phyloP scores from a whole-genome alignment of 768 basidiomycete genomes.

The Pulveroboletus sp. region DNA sequence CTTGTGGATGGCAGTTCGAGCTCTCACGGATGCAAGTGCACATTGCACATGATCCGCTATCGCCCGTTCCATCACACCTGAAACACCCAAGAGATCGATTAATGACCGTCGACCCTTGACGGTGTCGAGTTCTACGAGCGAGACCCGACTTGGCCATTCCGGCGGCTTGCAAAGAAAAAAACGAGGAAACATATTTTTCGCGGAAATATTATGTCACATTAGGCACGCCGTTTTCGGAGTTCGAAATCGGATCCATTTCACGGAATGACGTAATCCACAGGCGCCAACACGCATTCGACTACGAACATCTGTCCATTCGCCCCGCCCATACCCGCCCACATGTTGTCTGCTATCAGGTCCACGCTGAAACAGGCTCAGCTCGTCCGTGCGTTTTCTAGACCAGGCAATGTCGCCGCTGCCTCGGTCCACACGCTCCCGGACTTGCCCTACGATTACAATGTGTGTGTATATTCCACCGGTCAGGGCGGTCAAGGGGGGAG shows the following conservation, averaged over 20 bases:
- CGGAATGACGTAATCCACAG: conserved; percentile 13
- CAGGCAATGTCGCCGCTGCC: conserved; percentile 32
- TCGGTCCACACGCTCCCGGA: conserved; percentile 69
- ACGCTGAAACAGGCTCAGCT: conserved; percentile 38
- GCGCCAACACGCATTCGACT: background rate
- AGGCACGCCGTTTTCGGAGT: background rate
- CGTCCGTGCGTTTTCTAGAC: conserved; percentile 42
- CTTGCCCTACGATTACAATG: conserved; percentile 78
- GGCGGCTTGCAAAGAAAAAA: too few relatives aligned
- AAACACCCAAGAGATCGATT: too few relatives aligned
- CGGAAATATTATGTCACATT: background rate
- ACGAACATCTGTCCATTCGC: too few relatives aligned
- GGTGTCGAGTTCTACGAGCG: too few relatives aligned
- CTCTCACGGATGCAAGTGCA: background rate
- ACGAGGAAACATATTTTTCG: background rate
- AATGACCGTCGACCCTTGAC: too few relatives aligned
- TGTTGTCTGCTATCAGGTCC: conserved; percentile 47
- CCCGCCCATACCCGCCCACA: conserved; percentile 13
- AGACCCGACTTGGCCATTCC: too few relatives aligned
- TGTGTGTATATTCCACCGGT: conserved; percentile 32
- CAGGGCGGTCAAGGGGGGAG: too few relatives aligned
- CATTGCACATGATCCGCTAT: too few relatives aligned
- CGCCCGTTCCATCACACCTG: too few relatives aligned
- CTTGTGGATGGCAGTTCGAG: background rate
- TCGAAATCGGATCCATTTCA: background rate